Evolutionary conservation across 2,329 filamentous ascomycete species (phyloP).

Genomic region (Aspergillus sp.): DNA sequence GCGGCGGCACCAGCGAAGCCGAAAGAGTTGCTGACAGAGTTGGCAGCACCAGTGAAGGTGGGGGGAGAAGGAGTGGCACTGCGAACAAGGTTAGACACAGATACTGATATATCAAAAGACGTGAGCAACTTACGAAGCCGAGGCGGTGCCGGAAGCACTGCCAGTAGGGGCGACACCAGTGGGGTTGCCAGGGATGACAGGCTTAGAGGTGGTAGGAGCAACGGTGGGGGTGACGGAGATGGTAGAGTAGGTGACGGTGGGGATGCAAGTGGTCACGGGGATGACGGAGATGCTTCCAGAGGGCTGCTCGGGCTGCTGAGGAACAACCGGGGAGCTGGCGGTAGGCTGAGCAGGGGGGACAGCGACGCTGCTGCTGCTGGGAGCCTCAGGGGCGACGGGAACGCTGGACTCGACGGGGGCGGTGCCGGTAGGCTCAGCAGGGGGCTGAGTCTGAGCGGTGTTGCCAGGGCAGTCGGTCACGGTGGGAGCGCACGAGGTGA

Average conservation of each 20-base stretch:
- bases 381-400: constrained; percentile 12
- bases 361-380: constrained; percentile 13
- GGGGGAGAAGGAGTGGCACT: constrained; percentile 21
- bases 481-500: constrained; percentile 61
- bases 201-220: constrained; percentile 15
- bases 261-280: constrained; percentile 33
- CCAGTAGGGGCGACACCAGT: constrained; percentile 22
- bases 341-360: constrained; percentile 19
- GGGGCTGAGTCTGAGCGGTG: constrained; percentile 24
- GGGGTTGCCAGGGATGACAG: constrained; percentile 18
- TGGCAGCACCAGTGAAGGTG: constrained; percentile 32
- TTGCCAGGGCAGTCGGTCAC: constrained; percentile 59
- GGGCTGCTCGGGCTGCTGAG: background rate
- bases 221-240: constrained; percentile 25
- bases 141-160: background rate
- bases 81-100: constrained; percentile 1
- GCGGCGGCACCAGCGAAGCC: constrained; percentile 32
- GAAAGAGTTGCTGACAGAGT: constrained; percentile 29
- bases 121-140: background rate
- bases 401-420: background rate
- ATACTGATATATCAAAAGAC: background rate
- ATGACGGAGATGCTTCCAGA: constrained; percentile 24
- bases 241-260: constrained; percentile 33
- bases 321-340: background rate
- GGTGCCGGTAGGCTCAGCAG: constrained; percentile 6